These are phyloP conservation scores for Leptosphaerulina australis DNA, from an alignment of 2,329 filamentous ascomycete species.

Conservation along the genomic window DNA sequence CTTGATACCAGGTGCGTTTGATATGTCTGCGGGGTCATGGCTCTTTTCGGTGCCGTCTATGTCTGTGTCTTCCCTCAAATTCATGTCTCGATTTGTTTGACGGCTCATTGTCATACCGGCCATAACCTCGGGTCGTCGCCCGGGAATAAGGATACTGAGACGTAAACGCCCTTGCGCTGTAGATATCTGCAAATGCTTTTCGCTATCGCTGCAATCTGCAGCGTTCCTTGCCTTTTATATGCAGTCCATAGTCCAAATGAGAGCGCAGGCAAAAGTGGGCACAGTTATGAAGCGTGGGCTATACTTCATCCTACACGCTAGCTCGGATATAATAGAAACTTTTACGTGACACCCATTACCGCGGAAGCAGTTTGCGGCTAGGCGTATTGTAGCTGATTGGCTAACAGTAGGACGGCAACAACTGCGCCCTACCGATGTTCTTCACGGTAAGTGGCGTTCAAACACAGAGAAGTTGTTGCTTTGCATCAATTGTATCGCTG, in stretches of 20 bases:
- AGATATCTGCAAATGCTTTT: not conserved
- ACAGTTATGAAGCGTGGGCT: not conserved
- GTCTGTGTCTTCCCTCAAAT: not conserved
- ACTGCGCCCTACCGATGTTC: not conserved
- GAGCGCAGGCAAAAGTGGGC: conserved; percentile 17
- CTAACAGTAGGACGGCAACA: not conserved
- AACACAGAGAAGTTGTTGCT: not conserved
- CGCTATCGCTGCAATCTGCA: not conserved
- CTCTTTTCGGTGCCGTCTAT: conserved; percentile 7
- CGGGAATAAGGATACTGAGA: conserved; percentile 11
- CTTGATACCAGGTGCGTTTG: not conserved
- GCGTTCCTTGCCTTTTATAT: not conserved
- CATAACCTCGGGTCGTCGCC: conserved; percentile 14
- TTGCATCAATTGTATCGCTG: not conserved
- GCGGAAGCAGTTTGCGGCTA: conserved; percentile 1
- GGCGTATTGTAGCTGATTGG: not conserved
- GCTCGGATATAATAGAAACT: conserved; percentile 26
- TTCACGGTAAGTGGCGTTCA: not conserved
- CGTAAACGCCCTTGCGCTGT: not conserved
- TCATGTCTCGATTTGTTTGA: not conserved
- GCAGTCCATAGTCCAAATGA: conserved; percentile 1
- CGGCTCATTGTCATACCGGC: conserved; percentile 1
- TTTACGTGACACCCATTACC: conserved; percentile 17
- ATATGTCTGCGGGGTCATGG: not conserved
- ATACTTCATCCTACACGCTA: conserved; percentile 2